phyloP scores from a whole-genome alignment of 2,329 filamentous ascomycete genomes.

The Phaeophleospora eucalypticola region DNA sequence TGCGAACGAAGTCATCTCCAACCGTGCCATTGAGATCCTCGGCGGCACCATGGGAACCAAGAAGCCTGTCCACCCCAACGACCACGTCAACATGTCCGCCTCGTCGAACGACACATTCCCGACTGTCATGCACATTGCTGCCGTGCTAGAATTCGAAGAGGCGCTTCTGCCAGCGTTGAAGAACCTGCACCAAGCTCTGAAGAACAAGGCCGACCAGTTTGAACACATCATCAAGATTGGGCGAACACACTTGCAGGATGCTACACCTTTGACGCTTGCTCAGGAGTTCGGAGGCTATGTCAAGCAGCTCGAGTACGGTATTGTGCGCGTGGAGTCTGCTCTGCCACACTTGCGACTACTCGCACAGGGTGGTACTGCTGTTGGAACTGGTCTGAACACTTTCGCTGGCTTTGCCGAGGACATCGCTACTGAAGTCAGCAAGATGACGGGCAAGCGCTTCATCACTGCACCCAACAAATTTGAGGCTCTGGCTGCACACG shows the following conservation, averaged over 20 bases:
- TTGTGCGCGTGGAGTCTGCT: conserved; percentile 77
- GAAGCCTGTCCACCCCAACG: conserved; percentile 98
- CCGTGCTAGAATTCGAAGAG: conserved; percentile 86
- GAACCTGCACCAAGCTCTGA: conserved; percentile 76
- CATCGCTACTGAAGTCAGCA: conserved; percentile 83
- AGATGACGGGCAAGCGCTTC: conserved; percentile 90
- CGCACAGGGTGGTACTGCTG: conserved; percentile 92
- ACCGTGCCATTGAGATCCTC: conserved; percentile 96
- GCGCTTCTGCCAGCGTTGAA: conserved; percentile 77
- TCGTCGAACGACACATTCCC: conserved; percentile 99
- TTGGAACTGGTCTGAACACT: conserved; percentile 96
- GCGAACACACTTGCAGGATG: conserved; percentile 94
- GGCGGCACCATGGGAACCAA: conserved; percentile 92
- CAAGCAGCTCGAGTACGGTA: conserved; percentile 85
- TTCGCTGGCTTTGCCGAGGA: conserved; percentile 93
- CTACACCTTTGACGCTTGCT: conserved; percentile 88
- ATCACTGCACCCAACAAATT: conserved; percentile 99
- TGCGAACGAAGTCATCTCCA: conserved; percentile 99
- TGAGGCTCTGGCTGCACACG: conserved; percentile 91
- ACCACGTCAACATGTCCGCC: conserved; percentile 98
- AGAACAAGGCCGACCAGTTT: conserved; percentile 85
- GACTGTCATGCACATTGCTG: conserved; percentile 99
- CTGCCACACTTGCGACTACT: conserved; percentile 82
- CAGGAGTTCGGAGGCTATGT: conserved; percentile 99
- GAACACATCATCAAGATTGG: conserved; percentile 98